Evolutionary conservation across 176 grass and related monocot genomes (phyloP).

Genomic region (Coix lacrymajobi): DNA sequence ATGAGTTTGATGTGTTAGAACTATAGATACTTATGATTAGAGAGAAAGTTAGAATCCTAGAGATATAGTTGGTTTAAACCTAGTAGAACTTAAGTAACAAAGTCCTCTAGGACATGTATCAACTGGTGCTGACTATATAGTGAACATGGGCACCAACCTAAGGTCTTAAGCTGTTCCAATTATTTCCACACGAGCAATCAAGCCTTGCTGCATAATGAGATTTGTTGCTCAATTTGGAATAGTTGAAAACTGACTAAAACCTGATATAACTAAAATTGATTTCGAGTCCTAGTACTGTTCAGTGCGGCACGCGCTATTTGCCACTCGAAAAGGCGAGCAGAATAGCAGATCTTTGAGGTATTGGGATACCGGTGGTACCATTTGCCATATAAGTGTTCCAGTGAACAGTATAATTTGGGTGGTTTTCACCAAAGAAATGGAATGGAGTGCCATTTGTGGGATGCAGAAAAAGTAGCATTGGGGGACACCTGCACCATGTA

Average conservation of each 20-base stretch:
- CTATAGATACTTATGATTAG: background rate
- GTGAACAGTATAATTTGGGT: background rate
- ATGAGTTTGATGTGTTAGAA: background rate
- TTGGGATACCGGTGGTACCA: background rate
- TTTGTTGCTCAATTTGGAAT: background rate
- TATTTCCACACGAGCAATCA: background rate
- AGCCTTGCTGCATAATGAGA: background rate
- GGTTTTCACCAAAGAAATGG: background rate
- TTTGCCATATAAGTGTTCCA: conserved; percentile 5
- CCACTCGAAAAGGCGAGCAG: background rate
- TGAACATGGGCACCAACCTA: background rate
- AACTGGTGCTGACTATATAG: background rate
- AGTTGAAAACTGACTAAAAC: background rate
- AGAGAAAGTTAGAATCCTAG: background rate
- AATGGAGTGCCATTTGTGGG: background rate
- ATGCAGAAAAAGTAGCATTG: background rate
- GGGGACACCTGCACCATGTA: background rate
- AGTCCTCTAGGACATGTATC: background rate
- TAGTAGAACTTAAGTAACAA: background rate
- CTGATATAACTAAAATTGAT: background rate
- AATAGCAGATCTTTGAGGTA: background rate
- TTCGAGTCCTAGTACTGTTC: background rate
- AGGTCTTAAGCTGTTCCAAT: background rate
- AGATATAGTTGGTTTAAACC: background rate
- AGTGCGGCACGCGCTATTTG: background rate